phyloP scores from a whole-genome alignment of 1,284 basidiomycete genomes.

The Leccinum pachyderme region DNA sequence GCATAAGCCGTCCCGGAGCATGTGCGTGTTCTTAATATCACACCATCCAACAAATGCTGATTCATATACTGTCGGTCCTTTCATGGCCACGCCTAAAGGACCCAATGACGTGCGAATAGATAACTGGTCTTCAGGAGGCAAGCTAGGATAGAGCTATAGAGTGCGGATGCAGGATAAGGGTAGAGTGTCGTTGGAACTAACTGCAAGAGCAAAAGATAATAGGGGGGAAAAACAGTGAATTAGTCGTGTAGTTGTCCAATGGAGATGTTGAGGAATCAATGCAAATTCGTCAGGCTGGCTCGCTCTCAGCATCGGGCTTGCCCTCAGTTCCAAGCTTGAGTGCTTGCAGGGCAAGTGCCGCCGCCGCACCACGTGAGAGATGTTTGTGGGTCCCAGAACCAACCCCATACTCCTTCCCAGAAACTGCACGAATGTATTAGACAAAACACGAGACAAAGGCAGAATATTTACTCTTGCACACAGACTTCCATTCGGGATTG shows the following conservation, averaged over 20 bases:
- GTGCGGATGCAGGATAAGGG: conserved; percentile 1
- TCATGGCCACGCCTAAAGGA: conserved; percentile 7
- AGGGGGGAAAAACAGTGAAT: background rate
- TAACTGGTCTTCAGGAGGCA: conserved; percentile 11
- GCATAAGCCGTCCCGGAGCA: conserved; percentile 11
- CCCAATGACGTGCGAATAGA: conserved; percentile 11
- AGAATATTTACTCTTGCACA: conserved; percentile 53
- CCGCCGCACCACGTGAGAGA: conserved; percentile 53
- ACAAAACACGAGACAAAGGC: conserved; percentile 4
- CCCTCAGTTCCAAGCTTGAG: conserved; percentile 23
- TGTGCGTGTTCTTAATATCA: conserved; percentile 13
- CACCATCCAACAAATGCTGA: background rate
- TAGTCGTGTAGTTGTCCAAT: background rate
- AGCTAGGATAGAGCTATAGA: conserved; percentile 12
- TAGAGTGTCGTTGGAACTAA: background rate
- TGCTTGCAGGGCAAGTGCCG: conserved; percentile 43
- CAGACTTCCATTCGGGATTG: conserved; percentile 50
- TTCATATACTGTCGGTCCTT: conserved; percentile 7
- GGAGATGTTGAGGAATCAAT: conserved; percentile 1
- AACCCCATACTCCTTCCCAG: conserved; percentile 29
- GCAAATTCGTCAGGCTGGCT: conserved; percentile 13
- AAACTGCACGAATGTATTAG: conserved; percentile 24
- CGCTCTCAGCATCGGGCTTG: conserved; percentile 12
- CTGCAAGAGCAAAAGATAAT: background rate
- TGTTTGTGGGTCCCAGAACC: conserved; percentile 47